These are phyloP conservation scores for Bipolaris victoriae DNA, from an alignment of 2,329 filamentous ascomycete species.

Conservation along the genomic window DNA sequence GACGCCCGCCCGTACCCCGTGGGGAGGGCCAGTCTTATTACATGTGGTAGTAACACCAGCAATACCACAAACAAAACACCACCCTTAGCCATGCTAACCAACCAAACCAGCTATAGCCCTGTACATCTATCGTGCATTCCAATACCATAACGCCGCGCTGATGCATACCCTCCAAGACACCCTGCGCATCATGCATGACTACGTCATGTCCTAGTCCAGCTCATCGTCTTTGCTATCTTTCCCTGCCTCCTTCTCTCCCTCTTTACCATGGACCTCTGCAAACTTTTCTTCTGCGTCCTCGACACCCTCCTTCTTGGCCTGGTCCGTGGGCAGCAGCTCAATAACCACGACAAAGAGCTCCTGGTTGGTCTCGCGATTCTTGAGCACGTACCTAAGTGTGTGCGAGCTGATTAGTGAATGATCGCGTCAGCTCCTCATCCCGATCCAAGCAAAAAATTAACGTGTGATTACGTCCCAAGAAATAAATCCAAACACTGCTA, in stretches of 20 bases:
- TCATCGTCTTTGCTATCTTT: slow-evolving; percentile 27
- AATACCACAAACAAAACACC: neutral
- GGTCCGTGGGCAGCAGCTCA: slow-evolving; percentile 73
- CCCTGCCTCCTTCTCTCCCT: slow-evolving; percentile 20
- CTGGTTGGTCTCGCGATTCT: slow-evolving; percentile 74
- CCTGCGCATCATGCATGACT: neutral
- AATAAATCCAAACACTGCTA: neutral
- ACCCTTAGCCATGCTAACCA: neutral
- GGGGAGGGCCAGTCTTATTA: neutral
- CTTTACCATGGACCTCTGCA: slow-evolving; percentile 28
- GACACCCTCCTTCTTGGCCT: slow-evolving; percentile 46
- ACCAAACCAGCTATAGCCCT: neutral
- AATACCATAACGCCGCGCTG: slow-evolving; percentile 10
- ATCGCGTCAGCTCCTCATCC: slow-evolving; percentile 19
- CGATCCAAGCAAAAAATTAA: slow-evolving; percentile 3
- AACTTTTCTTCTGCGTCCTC: slow-evolving; percentile 34
- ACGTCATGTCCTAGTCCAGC: slow-evolving; percentile 19
- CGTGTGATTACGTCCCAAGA: no score
- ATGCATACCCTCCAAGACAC: neutral
- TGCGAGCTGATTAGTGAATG: slow-evolving; percentile 67
- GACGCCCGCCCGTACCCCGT: neutral
- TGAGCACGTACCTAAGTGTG: slow-evolving; percentile 88
- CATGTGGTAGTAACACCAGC: neutral
- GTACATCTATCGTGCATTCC: neutral
- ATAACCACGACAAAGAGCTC: slow-evolving; percentile 84